Evolutionary conservation across 129 eudicot genomes (phyloP).

Genomic region (Arctium minus): DNA sequence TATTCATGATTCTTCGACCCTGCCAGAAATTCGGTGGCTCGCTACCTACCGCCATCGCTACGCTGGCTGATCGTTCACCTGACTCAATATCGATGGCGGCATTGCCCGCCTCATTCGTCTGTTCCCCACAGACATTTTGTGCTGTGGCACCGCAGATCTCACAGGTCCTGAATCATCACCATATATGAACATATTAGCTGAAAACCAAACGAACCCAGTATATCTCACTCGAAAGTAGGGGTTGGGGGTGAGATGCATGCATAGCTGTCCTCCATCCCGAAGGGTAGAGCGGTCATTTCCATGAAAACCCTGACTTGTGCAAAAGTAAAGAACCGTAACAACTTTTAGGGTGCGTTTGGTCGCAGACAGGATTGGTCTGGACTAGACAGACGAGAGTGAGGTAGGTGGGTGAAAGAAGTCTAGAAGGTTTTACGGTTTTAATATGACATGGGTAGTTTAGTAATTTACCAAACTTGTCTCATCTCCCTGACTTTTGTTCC

Average conservation of each 20-base stretch:
- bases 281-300: not conserved
- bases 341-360: not conserved
- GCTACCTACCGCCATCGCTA: slow-evolving; percentile 19
- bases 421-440: not conserved
- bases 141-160: slow-evolving; percentile 70
- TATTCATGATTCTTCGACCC: slow-evolving; percentile 64
- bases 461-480: not conserved
- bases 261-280: not conserved
- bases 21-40: slow-evolving; percentile 46
- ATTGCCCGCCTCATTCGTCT: slow-evolving; percentile 28
- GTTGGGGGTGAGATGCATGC: too few species aligned
- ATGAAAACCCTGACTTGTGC: not conserved
- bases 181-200: not conserved
- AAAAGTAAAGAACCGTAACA: not conserved
- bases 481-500: too few species aligned
- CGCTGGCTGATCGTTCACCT: slow-evolving; percentile 19
- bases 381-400: too few species aligned
- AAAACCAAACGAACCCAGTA: not conserved
- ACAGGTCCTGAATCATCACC: slow-evolving; percentile 43
- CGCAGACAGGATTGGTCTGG: too few species aligned
- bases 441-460: not conserved
- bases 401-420: not conserved
- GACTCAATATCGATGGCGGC: slow-evolving; percentile 20
- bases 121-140: slow-evolving; percentile 49
- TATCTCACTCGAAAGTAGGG: not conserved